These are phyloP conservation scores for Stygiomarasmius scandens DNA, from an alignment of 1,284 basidiomycete species.

Conservation along the genomic window DNA sequence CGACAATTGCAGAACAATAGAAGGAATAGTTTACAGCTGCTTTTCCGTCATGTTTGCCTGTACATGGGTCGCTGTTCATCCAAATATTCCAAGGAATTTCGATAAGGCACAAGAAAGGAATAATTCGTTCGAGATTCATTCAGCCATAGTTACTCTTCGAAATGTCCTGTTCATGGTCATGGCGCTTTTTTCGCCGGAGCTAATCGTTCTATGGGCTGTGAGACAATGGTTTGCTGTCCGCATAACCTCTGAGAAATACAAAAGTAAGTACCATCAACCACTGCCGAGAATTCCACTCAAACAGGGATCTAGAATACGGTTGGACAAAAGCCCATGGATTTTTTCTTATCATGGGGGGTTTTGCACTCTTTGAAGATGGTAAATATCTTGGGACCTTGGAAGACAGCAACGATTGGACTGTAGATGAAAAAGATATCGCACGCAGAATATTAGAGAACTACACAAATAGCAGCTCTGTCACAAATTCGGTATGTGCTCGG, in stretches of 20 bases:
- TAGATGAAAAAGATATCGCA: neutral
- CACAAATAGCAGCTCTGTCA: too few relatives aligned
- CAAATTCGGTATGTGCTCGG: too few relatives aligned
- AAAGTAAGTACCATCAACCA: conserved; percentile 1
- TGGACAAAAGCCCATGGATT: conserved; percentile 17
- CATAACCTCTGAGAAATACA: conserved; percentile 10
- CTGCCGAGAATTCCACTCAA: neutral
- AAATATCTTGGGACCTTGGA: neutral
- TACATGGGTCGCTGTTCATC: conserved; percentile 39
- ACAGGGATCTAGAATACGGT: neutral
- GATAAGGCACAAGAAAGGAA: conserved; percentile 11
- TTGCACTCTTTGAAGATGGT: conserved; percentile 4
- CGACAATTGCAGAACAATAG: neutral
- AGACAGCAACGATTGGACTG: too few relatives aligned
- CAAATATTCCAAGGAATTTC: conserved; percentile 30
- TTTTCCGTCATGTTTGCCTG: conserved; percentile 33
- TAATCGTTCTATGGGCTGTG: conserved; percentile 31
- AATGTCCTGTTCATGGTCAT: conserved; percentile 23
- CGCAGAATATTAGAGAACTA: too few relatives aligned
- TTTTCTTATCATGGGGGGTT: conserved; percentile 20
- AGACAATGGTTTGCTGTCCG: conserved; percentile 28
- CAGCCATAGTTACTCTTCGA: neutral
- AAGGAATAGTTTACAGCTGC: conserved; percentile 34
- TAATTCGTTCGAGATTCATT: too few relatives aligned
- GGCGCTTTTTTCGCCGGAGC: conserved; percentile 32